A percentile compares a stretch with the other conserved stretches of the same genome.
Conservation (phyloP, 2,329 filamentous ascomycete genomes). For the Ophiostoma ulmi region DNA sequence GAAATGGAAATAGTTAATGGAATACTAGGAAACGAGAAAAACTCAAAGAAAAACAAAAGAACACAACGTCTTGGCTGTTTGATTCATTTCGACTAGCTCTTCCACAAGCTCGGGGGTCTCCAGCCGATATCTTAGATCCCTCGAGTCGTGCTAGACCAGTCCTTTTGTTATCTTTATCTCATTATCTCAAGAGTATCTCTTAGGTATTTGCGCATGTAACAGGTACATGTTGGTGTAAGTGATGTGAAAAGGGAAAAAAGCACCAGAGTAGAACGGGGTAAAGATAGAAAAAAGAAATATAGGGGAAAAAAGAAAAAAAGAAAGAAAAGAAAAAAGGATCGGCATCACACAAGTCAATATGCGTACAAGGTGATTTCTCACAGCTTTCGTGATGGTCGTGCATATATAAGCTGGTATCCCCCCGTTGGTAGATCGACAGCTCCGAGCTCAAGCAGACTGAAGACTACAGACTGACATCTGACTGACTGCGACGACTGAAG, state of each 20-base stretch:
- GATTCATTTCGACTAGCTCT: neutral
- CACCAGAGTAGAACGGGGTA: neutral
- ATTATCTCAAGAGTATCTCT: neutral
- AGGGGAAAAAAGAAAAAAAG: neutral
- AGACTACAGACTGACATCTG: neutral
- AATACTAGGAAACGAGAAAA: neutral
- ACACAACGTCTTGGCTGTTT: neutral
- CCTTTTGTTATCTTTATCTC: slow-evolving; percentile 5
- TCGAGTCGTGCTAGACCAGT: neutral
- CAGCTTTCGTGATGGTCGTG: neutral
- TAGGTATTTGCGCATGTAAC: slow-evolving; percentile 5
- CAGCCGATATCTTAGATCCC: neutral
- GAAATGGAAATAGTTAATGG: neutral
- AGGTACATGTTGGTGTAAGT: slow-evolving; percentile 1
- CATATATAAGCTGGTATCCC: slow-evolving; percentile 2
- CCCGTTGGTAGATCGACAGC: neutral
- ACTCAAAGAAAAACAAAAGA: neutral
- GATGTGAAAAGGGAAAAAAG: neutral
- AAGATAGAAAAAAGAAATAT: neutral
- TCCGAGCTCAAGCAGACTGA: neutral
- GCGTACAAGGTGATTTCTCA: neutral
- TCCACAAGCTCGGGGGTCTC: neutral
- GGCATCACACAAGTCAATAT: neutral
- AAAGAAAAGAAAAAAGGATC: neutral
- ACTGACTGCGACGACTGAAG: neutral